Conservation (phyloP, 2,329 filamentous ascomycete genomes). For the Verticillium longisporum region DNA sequence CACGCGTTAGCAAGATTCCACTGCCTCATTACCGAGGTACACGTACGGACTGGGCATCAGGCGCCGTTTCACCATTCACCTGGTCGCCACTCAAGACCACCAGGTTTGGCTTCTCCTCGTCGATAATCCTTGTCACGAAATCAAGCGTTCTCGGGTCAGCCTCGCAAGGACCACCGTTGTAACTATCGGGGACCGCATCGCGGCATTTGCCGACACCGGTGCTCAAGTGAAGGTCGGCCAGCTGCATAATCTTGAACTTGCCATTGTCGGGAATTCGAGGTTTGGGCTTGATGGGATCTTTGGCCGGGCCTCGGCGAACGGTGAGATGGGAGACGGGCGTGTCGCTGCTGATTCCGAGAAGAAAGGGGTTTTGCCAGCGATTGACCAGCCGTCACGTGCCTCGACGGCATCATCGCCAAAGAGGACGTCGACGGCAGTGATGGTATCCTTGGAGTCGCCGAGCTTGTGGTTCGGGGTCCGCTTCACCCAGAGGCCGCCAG, state of each 20-base stretch:
- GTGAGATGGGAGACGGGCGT: slow-evolving; percentile 68
- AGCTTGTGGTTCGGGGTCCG: slow-evolving; percentile 64
- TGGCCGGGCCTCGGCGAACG: slow-evolving; percentile 64
- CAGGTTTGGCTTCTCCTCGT: slow-evolving; percentile 89
- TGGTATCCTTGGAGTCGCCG: slow-evolving; percentile 65
- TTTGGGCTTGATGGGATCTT: slow-evolving; percentile 59
- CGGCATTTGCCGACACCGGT: slow-evolving; percentile 82
- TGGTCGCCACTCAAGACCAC: slow-evolving; percentile 91
- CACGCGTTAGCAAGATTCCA: slow-evolving; percentile 12
- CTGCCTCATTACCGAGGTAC: not conserved
- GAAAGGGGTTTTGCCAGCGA: slow-evolving; percentile 61
- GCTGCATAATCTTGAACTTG: slow-evolving; percentile 94
- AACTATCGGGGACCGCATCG: slow-evolving; percentile 71
- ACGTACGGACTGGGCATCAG: slow-evolving; percentile 77
- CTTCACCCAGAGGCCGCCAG: slow-evolving; percentile 76
- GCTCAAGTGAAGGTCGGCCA: slow-evolving; percentile 89
- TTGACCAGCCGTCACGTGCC: slow-evolving; percentile 76
- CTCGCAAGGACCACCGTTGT: slow-evolving; percentile 73
- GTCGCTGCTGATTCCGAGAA: slow-evolving; percentile 58
- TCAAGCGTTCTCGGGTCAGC: slow-evolving; percentile 88
- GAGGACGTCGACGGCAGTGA: slow-evolving; percentile 79
- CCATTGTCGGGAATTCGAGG: slow-evolving; percentile 81
- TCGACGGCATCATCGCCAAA: slow-evolving; percentile 91
- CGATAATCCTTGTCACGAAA: slow-evolving; percentile 75
- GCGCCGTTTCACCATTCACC: slow-evolving; percentile 87